Conservation (phyloP, 129 eudicot genomes). For the carrot (Daucus carota) region DNA sequence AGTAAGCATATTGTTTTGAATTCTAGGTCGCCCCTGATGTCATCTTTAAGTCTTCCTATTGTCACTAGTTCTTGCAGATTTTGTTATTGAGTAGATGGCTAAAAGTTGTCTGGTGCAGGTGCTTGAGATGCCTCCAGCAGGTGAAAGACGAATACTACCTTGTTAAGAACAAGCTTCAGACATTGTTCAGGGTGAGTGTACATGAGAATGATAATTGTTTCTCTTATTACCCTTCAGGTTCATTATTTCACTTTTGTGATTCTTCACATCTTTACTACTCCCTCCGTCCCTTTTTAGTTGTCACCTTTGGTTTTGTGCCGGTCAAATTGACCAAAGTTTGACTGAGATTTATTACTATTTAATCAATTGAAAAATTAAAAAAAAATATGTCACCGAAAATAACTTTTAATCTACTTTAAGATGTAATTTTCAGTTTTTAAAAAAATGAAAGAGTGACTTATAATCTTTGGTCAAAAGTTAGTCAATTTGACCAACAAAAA, state of each 20-base stretch:
- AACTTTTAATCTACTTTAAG: no score
- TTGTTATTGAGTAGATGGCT: not conserved
- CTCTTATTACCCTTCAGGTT: not conserved
- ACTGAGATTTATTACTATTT: no score
- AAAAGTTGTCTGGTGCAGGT: not conserved
- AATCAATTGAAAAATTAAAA: no score
- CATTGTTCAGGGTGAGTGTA: conserved; percentile 7
- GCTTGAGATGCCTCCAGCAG: conserved; percentile 4
- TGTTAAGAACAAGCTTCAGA: conserved; percentile 8
- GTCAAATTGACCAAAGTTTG: no score
- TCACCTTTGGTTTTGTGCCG: no score
- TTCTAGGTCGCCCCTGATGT: not conserved
- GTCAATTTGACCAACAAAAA: no score
- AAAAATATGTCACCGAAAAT: no score
- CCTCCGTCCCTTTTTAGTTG: no score
- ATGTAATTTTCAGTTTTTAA: no score
- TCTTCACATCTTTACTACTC: no score
- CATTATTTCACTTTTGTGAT: not conserved
- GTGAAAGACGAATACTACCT: conserved; percentile 10
- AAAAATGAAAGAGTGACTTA: no score
- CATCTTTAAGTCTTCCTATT: not conserved
- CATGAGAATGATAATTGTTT: not conserved
- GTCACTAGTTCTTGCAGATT: not conserved
- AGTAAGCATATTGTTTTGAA: not conserved
- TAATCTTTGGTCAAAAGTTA: no score